Evolutionary conservation across 495 filamentous ascomycete genomes (phyloP), one percentile per base, ranked within the genome.

Genomic region (Xylaria scruposa): DNA sequence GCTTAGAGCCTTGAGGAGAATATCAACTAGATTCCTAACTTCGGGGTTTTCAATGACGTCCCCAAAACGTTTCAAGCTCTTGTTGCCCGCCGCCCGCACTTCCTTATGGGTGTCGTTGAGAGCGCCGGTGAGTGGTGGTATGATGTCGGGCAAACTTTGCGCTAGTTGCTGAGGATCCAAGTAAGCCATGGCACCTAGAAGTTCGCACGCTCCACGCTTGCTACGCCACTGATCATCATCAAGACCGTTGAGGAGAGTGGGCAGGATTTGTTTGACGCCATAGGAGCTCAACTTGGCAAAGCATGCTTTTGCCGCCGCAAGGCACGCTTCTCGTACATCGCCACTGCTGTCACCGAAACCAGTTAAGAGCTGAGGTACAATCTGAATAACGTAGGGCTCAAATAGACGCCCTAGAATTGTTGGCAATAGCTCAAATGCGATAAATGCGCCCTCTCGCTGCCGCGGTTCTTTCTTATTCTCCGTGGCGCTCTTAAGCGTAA

Each of bases 1-100:
- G 77, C 95, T 98, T 67, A 99, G 88, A 54, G 96, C 97, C 83
- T 98, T 98, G 68, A 99, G 90, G 9, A 99, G 86, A 49, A 98
- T 92, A 72, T 91, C 89, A 67, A 98, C 96, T 40, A 97, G 83
- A 71, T 90, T 87, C 86, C 97, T 97, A 74, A 99, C 92, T 79
- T 99, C 96, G 13, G 96, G 96, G 79, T 98, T 98, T 83, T 89
- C 96, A 81, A 99, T 98, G 70, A 99, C 97, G 73, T 99, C 96
- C 61, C 96, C 96, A 81, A 99, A 99, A 26, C 96, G 91, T 83
- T 99, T 95, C 78, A 99, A 87, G 82, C 93, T 97, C 75, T 95
- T 90, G 79, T 99, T 99, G 5, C 97, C 96, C 12, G 95, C 94
- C 31, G 87, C 83, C 70, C 96, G 88, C 15, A 99, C 96, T 77